These are phyloP conservation scores for Calonectria pteridis DNA, from an alignment of 2,329 filamentous ascomycete genomes.

Conservation along the genomic window DNA sequence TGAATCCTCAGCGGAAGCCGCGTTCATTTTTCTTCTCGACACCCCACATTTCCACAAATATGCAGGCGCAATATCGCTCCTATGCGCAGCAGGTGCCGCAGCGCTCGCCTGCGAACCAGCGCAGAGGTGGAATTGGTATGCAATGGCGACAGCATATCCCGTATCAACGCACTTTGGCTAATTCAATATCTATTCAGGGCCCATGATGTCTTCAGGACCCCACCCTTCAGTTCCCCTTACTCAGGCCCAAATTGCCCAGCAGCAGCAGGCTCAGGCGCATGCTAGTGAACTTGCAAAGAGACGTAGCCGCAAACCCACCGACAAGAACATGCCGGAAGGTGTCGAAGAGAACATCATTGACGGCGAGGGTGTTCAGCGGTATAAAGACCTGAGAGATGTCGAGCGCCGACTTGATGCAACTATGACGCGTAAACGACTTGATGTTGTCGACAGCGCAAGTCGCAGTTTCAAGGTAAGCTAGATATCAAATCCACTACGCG, in stretches of 20 bases:
- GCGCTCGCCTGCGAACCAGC: constrained; percentile 60
- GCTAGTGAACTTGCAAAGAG: constrained; percentile 80
- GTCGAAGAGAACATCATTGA: constrained; percentile 84
- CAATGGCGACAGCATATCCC: constrained; percentile 25
- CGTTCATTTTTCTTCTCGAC: constrained; percentile 23
- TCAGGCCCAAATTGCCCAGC: constrained; percentile 64
- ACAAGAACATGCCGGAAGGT: constrained; percentile 93
- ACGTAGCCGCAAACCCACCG: constrained; percentile 89
- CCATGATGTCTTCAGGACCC: constrained; percentile 68
- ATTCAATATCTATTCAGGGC: constrained; percentile 53
- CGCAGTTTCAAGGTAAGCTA: constrained; percentile 74
- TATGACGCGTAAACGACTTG: constrained; percentile 93
- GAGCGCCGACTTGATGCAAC: constrained; percentile 91
- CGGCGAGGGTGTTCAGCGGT: constrained; percentile 82
- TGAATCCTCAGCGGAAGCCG: constrained; percentile 20
- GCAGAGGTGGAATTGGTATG: constrained; percentile 67
- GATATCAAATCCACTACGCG: background rate
- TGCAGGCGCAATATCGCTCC: constrained; percentile 67
- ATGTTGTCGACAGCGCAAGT: constrained; percentile 85
- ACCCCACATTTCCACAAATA: constrained; percentile 44
- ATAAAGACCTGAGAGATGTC: constrained; percentile 85
- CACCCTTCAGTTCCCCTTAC: constrained; percentile 65
- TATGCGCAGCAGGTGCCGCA: constrained; percentile 65
- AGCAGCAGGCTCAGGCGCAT: constrained; percentile 64
- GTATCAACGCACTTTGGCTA: constrained; percentile 5